phyloP scores from a whole-genome alignment of 2,329 filamentous ascomycete genomes.

The Aureobasidium sp. region DNA sequence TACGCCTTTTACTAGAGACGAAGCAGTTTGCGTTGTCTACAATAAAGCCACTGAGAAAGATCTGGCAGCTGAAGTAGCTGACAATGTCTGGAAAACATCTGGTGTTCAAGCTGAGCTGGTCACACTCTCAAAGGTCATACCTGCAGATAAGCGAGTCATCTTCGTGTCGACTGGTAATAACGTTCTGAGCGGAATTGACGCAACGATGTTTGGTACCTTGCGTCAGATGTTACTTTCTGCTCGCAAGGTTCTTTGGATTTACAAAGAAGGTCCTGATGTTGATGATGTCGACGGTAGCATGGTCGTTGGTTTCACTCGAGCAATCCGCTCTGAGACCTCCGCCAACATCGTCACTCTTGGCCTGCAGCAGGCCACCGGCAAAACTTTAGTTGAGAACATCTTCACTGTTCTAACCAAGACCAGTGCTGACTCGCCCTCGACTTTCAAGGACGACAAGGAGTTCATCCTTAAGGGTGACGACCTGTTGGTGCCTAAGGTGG shows the following conservation, averaged over 20 bases:
- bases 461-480: background rate
- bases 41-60: background rate
- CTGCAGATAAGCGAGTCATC: background rate
- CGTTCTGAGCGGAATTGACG: background rate
- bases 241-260: background rate
- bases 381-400: background rate
- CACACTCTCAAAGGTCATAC: background rate
- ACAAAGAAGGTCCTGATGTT: background rate
- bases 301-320: background rate
- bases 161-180: background rate
- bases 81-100: background rate
- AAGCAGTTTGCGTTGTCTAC: background rate
- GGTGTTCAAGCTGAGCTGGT: background rate
- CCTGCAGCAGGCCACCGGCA: background rate
- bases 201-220: background rate
- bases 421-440: background rate
- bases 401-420: background rate
- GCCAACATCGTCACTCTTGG: constrained; percentile 7
- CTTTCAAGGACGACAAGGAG: constrained; percentile 1
- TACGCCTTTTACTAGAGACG: background rate
- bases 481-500: background rate
- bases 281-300: background rate
- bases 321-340: constrained; percentile 1
- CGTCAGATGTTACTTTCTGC: constrained; percentile 1
- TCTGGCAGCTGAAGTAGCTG: background rate